Percentiles rank a stretch among this genome's conserved stretches.
phyloP scores from a whole-genome alignment of 2,329 filamentous ascomycete genomes.

The Colletotrichum sp. region DNA sequence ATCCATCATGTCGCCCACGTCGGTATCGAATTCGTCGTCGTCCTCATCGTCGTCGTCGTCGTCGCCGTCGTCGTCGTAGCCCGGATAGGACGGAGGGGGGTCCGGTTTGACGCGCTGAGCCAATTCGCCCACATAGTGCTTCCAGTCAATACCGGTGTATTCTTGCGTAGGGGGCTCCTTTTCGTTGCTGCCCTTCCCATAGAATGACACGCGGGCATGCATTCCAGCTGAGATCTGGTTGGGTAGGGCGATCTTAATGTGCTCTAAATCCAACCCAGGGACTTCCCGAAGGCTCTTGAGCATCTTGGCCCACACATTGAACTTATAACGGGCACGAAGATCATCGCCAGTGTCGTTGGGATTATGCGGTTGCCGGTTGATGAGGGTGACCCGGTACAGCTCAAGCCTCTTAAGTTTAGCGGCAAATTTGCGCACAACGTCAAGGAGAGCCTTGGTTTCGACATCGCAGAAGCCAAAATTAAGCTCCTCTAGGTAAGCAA shows the following conservation, averaged over 20 bases:
- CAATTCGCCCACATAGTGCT: slow-evolving; percentile 36
- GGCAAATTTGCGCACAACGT: slow-evolving; percentile 45
- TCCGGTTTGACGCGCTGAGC: slow-evolving; percentile 17
- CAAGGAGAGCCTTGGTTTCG: slow-evolving; percentile 32
- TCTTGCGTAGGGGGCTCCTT: slow-evolving; percentile 6
- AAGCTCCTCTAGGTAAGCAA: slow-evolving; percentile 42
- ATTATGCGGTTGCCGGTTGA: background rate
- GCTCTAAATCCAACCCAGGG: slow-evolving; percentile 35
- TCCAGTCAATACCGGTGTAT: slow-evolving; percentile 41
- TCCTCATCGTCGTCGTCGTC: background rate
- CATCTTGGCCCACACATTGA: slow-evolving; percentile 44
- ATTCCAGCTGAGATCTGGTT: slow-evolving; percentile 21
- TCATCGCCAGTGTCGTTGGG: background rate
- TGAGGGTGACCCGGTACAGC: slow-evolving; percentile 47
- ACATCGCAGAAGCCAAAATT: slow-evolving; percentile 48
- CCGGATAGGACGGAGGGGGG: background rate
- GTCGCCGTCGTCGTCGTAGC: background rate
- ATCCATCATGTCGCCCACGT: background rate
- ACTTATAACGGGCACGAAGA: slow-evolving; percentile 1
- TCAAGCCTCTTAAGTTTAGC: slow-evolving; percentile 47
- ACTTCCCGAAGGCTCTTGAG: slow-evolving; percentile 32
- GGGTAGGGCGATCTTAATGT: slow-evolving; percentile 35
- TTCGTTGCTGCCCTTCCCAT: background rate
- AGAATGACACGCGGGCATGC: background rate
- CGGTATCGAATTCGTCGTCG: background rate